Percentiles rank a stretch among this genome's conserved stretches.
These are phyloP conservation scores for Tricladium varicosporioides DNA, from an alignment of 2,329 filamentous ascomycete genomes.

Conservation along the genomic window DNA sequence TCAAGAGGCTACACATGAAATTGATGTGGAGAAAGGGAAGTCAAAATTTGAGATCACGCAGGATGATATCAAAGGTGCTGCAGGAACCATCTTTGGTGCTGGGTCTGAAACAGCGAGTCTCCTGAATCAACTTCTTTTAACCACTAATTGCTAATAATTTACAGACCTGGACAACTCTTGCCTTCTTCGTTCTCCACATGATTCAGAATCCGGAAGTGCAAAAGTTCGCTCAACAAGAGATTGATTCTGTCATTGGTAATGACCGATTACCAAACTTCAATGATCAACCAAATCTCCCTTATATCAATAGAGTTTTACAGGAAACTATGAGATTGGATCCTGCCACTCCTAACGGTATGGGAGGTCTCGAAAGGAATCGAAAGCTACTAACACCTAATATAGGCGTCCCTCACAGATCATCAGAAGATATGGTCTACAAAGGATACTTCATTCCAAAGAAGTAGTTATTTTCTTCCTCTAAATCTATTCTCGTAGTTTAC, in stretches of 20 bases:
- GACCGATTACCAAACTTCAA: slow-evolving; percentile 44
- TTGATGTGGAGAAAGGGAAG: slow-evolving; percentile 34
- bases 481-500: slow-evolving; percentile 30
- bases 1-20: not conserved
- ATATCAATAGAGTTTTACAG: slow-evolving; percentile 44
- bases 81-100: slow-evolving; percentile 46
- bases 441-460: slow-evolving; percentile 53
- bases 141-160: slow-evolving; percentile 42
- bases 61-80: slow-evolving; percentile 43
- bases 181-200: slow-evolving; percentile 41
- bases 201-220: slow-evolving; percentile 18
- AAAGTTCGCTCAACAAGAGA: slow-evolving; percentile 36
- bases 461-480: not conserved
- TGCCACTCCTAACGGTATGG: not conserved
- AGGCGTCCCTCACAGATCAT: slow-evolving; percentile 52
- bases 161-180: slow-evolving; percentile 33
- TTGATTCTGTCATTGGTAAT: slow-evolving; percentile 48
- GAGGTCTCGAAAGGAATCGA: not conserved
- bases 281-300: slow-evolving; percentile 43
- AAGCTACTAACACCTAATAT: not conserved
- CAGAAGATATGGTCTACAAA: slow-evolving; percentile 53
- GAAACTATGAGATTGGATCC: slow-evolving; percentile 37
- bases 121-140: not conserved
- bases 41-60: slow-evolving; percentile 5
- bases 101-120: slow-evolving; percentile 28